These are phyloP conservation scores for Hanseniaspora vineae DNA, from an alignment of 805 yeast genomes.

Conservation along the genomic window DNA sequence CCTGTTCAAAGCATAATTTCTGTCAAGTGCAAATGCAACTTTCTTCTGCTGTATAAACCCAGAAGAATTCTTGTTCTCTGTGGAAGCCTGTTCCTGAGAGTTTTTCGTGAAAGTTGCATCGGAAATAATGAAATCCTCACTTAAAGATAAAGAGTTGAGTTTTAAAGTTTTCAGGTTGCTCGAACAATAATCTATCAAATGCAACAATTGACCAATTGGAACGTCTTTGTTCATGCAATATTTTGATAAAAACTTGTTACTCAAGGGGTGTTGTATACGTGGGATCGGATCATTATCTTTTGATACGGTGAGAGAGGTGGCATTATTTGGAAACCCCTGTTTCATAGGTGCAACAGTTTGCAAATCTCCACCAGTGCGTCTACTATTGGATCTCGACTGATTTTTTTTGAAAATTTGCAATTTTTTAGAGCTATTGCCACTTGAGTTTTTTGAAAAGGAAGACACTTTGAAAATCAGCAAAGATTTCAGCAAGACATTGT, in stretches of 20 bases:
- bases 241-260: conserved; percentile 46
- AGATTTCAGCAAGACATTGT: neutral
- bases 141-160: conserved; percentile 48
- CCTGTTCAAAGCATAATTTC: no score
- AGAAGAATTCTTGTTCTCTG: no score
- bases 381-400: no score
- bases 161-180: conserved; percentile 43
- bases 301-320: conserved; percentile 9
- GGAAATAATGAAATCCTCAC: conserved; percentile 41
- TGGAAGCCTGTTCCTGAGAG: no score
- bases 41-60: no score
- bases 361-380: no score
- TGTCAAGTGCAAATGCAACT: no score
- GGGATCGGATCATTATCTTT: conserved; percentile 3
- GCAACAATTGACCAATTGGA: conserved; percentile 67
- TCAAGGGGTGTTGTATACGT: conserved; percentile 40
- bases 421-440: no score
- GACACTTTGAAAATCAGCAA: conserved; percentile 9
- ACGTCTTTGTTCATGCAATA: conserved; percentile 61
- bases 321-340: no score
- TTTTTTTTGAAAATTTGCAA: no score
- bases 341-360: no score
- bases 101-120: no score
- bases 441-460: conserved; percentile 6
- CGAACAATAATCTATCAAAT: conserved; percentile 50